A percentile compares a stretch with the other conserved stretches of the same genome.
These are phyloP conservation scores for Exophiala dermatitidis DNA, from an alignment of 2,329 filamentous ascomycete species.

Conservation along the genomic window DNA sequence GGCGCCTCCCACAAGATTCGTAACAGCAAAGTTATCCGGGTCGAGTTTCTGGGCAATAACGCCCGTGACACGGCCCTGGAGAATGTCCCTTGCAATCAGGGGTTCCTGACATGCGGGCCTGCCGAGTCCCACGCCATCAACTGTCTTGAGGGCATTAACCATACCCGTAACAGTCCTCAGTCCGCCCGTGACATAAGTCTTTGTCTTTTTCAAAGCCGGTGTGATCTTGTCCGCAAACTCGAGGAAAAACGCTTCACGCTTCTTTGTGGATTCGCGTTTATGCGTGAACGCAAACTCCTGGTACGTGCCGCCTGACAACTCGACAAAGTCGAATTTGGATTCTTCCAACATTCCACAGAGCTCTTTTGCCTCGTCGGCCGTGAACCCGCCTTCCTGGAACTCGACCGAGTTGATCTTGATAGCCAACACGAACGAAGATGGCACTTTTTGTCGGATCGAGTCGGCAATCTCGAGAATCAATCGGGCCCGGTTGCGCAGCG, in stretches of 20 bases:
- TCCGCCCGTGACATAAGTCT: slow-evolving; percentile 24
- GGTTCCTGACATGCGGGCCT: slow-evolving; percentile 45
- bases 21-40: slow-evolving; percentile 47
- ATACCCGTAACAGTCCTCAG: slow-evolving; percentile 20
- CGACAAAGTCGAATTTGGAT: slow-evolving; percentile 23
- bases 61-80: slow-evolving; percentile 35
- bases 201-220: slow-evolving; percentile 23
- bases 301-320: slow-evolving; percentile 24
- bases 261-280: slow-evolving; percentile 21
- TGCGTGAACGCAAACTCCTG: slow-evolving; percentile 22
- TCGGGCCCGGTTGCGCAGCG: slow-evolving; percentile 59
- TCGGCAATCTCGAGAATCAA: slow-evolving; percentile 50
- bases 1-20: slow-evolving; percentile 42
- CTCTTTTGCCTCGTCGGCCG: slow-evolving; percentile 19
- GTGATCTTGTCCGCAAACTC: slow-evolving; percentile 25
- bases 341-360: slow-evolving; percentile 22
- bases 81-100: slow-evolving; percentile 28
- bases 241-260: slow-evolving; percentile 24
- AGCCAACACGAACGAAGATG: slow-evolving; percentile 40
- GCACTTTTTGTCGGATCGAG: slow-evolving; percentile 24
- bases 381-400: slow-evolving; percentile 25
- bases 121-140: slow-evolving; percentile 23
- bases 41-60: slow-evolving; percentile 45
- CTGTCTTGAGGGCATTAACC: slow-evolving; percentile 17
- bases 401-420: slow-evolving; percentile 49